These are phyloP conservation scores for Sanguinoderma infundibulare DNA, from an alignment of 1,284 basidiomycete genomes.

Conservation along the genomic window DNA sequence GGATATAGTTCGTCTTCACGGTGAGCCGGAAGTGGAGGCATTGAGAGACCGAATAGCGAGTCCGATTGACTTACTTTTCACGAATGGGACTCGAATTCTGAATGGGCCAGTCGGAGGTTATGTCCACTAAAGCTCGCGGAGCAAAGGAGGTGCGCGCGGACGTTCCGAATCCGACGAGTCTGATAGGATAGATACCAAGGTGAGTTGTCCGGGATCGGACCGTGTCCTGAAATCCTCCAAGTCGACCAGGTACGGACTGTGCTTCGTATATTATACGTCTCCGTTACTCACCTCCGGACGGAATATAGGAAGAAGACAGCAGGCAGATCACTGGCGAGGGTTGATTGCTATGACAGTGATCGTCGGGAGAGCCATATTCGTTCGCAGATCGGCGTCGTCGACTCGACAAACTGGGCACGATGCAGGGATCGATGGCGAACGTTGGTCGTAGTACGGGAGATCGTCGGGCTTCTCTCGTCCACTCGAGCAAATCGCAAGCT, in stretches of 20 bases:
- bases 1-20: no score
- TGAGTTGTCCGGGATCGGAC: not conserved
- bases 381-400: constrained; percentile 7
- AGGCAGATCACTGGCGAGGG: not conserved
- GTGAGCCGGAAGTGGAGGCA: no score
- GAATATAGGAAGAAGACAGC: not conserved
- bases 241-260: not conserved
- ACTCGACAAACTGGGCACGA: not conserved
- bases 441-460: constrained; percentile 9
- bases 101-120: not conserved
- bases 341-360: constrained; percentile 3
- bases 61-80: no score
- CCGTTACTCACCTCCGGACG: not conserved
- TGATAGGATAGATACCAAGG: no score
- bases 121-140: no score
- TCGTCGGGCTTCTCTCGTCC: constrained; percentile 15
- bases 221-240: not conserved
- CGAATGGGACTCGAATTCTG: no score
- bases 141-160: no score
- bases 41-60: no score
- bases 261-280: not conserved
- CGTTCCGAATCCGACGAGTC: no score
- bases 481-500: not conserved
- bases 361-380: constrained; percentile 6
- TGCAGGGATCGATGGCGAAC: constrained; percentile 8